These are phyloP conservation scores for Styphnolobium japonicum DNA, from an alignment of 306 rosid species.

Conservation along the genomic window DNA sequence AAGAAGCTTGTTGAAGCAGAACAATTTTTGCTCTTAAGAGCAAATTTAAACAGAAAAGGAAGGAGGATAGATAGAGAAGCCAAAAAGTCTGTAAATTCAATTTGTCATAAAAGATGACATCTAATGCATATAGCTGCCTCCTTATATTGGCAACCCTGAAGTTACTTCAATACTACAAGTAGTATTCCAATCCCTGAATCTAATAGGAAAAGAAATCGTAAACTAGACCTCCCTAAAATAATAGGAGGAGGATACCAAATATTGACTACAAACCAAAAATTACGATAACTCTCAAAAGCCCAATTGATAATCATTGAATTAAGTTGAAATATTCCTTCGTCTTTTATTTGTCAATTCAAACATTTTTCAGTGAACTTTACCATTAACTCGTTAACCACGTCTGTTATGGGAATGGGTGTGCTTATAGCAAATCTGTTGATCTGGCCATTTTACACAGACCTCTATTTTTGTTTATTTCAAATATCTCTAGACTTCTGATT, in stretches of 20 bases:
- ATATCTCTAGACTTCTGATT: constrained; percentile 16
- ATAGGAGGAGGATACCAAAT: not conserved
- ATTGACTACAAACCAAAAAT: not conserved
- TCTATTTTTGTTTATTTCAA: constrained; percentile 9
- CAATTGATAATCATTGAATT: not conserved
- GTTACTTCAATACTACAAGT: not conserved
- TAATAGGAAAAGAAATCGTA: constrained; percentile 6
- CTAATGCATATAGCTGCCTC: not conserved
- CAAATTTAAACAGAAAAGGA: not conserved
- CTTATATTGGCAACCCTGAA: not conserved
- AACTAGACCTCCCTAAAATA: not conserved
- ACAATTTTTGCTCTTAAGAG: not conserved
- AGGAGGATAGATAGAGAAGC: constrained; percentile 16
- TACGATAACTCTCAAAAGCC: not conserved
- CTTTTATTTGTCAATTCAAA: not conserved
- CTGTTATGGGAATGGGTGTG: not conserved
- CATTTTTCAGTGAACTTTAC: not conserved
- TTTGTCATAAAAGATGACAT: not conserved
- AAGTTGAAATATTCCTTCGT: constrained; percentile 5
- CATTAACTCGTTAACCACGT: not conserved
- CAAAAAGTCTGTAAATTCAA: not conserved
- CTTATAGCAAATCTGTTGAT: not conserved
- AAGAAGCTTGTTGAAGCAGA: constrained; percentile 8
- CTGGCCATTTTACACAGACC: not conserved
- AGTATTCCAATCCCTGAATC: not conserved